Conservation (phyloP, 2,329 filamentous ascomycete species). For the Cordyceps farinosa region DNA sequence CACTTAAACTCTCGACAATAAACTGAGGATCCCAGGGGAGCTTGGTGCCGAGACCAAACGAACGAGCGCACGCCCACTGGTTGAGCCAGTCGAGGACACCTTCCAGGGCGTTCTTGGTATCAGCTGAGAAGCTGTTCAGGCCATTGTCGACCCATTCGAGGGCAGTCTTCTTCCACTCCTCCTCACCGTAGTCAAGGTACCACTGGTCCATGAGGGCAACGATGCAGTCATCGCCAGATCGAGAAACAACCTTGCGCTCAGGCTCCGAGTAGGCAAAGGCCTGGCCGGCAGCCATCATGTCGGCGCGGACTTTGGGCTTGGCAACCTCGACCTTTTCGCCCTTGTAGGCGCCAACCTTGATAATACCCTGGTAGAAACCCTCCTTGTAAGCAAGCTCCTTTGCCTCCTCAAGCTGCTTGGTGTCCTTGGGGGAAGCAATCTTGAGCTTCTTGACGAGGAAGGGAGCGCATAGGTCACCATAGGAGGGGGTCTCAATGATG, state of each 20-base stretch:
- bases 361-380: conserved; percentile 91
- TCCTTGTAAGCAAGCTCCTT: conserved; percentile 98
- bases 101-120: conserved; percentile 77
- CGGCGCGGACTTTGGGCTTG: conserved; percentile 78
- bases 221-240: conserved; percentile 89
- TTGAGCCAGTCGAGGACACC: conserved; percentile 88
- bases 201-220: conserved; percentile 93
- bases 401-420: conserved; percentile 81
- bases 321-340: conserved; percentile 82
- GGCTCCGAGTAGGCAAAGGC: conserved; percentile 95
- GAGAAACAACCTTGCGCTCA: conserved; percentile 80
- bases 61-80: conserved; percentile 91
- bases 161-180: conserved; percentile 75
- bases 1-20: conserved; percentile 86
- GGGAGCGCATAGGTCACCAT: conserved; percentile 79
- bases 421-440: conserved; percentile 94
- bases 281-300: conserved; percentile 70
- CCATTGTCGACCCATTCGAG: conserved; percentile 68
- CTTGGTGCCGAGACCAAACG: conserved; percentile 88
- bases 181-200: conserved; percentile 96
- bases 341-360: conserved; percentile 83
- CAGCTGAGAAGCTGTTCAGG: conserved; percentile 75
- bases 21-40: conserved; percentile 91
- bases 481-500: conserved; percentile 84
- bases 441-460: conserved; percentile 87